These are phyloP conservation scores for Eimeria acervulina DNA, from an alignment of 169 alveolate genomes.

Conservation along the genomic window DNA sequence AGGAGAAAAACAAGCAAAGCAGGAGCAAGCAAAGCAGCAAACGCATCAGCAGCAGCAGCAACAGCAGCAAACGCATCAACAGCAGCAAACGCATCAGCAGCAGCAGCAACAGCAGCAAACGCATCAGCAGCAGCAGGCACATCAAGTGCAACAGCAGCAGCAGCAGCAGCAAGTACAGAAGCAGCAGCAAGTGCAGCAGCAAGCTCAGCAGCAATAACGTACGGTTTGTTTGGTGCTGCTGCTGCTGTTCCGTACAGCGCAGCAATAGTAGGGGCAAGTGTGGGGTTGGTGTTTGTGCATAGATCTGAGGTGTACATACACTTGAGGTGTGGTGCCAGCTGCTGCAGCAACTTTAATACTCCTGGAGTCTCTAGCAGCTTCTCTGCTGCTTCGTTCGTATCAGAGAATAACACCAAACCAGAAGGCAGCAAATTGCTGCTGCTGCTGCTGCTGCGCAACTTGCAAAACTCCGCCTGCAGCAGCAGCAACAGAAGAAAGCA, in stretches of 20 bases:
- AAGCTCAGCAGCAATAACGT: too few species aligned
- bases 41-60: not conserved
- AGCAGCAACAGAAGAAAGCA: not conserved
- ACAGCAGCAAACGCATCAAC: too few species aligned
- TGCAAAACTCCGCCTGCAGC: slow-evolving; percentile 31
- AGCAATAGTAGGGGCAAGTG: slow-evolving; percentile 34
- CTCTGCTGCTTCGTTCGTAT: slow-evolving; percentile 35
- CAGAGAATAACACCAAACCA: not conserved
- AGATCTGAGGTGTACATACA: slow-evolving; percentile 32
- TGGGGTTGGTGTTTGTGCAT: slow-evolving; percentile 30
- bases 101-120: too few species aligned
- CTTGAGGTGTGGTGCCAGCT: slow-evolving; percentile 9
- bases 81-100: too few species aligned
- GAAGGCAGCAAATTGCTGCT: not conserved
- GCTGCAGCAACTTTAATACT: not conserved
- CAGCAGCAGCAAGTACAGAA: too few species aligned
- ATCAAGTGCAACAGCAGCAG: too few species aligned
- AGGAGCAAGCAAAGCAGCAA: not conserved
- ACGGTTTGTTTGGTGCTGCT: slow-evolving; percentile 23
- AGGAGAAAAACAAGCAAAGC: too few species aligned
- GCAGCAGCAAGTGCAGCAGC: too few species aligned
- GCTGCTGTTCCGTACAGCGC: slow-evolving; percentile 9
- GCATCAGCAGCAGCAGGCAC: too few species aligned
- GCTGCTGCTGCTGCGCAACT: too few species aligned
- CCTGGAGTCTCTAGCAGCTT: slow-evolving; percentile 3